Evolutionary conservation across 164 flowering plant genomes (phyloP).

Genomic region (Houttuynia cordata): DNA sequence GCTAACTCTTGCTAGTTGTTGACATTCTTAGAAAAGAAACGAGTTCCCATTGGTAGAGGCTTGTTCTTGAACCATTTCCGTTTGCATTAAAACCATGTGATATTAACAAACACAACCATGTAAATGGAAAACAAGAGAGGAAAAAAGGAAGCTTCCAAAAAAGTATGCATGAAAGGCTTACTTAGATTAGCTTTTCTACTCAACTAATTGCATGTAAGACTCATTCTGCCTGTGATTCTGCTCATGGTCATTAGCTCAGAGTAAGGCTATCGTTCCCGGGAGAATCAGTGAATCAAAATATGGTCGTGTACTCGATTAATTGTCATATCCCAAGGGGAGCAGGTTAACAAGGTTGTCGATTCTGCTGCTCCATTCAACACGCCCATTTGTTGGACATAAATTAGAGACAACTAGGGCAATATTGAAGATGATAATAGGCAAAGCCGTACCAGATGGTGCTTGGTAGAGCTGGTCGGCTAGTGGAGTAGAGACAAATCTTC

Average conservation of each 20-base stretch:
- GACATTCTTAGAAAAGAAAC: no score
- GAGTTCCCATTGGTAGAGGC: no score
- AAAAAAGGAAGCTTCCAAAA: no score
- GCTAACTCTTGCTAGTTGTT: no score
- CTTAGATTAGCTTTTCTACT: background rate
- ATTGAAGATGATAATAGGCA: background rate
- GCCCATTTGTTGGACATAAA: background rate
- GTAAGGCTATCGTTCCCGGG: background rate
- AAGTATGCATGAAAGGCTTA: background rate
- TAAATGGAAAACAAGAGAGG: no score
- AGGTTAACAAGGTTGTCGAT: no score
- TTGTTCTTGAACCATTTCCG: no score
- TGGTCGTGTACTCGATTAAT: background rate
- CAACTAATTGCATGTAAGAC: background rate
- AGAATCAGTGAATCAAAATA: no score
- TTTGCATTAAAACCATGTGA: no score
- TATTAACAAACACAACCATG: no score
- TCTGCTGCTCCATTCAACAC: background rate
- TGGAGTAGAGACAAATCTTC: background rate
- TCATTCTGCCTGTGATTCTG: background rate
- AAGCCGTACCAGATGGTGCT: background rate
- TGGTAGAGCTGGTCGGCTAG: background rate
- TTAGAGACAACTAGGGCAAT: background rate
- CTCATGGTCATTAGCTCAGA: background rate
- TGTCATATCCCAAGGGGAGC: background rate